phyloP scores from a whole-genome alignment of 1,284 basidiomycete species.

The Coriolopsis trogii region DNA sequence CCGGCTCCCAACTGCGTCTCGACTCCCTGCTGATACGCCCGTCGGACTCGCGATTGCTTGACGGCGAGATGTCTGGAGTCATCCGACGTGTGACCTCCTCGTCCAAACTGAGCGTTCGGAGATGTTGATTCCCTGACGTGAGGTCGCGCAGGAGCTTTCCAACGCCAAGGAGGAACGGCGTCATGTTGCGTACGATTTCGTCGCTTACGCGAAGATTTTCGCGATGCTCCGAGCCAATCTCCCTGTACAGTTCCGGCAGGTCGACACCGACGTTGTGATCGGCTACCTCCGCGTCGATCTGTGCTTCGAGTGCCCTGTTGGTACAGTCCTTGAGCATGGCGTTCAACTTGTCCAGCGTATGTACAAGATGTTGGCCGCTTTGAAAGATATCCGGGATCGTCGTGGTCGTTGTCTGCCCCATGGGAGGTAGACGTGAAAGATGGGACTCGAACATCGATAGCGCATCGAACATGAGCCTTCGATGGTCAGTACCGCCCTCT shows the following conservation, averaged over 20 bases:
- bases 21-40: constrained; percentile 57
- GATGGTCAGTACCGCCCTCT: constrained; percentile 53
- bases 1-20: constrained; percentile 60
- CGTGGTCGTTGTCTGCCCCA: constrained; percentile 43
- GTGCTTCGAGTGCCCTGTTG: constrained; percentile 61
- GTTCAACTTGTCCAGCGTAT: constrained; percentile 65
- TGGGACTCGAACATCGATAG: constrained; percentile 70
- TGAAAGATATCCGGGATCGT: constrained; percentile 56
- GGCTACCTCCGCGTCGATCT: constrained; percentile 73
- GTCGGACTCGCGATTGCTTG: constrained; percentile 39
- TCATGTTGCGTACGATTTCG: constrained; percentile 74
- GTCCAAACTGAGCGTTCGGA: constrained; percentile 50
- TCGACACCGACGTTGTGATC: constrained; percentile 40
- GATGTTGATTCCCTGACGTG: constrained; percentile 43
- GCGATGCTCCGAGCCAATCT: constrained; percentile 68
- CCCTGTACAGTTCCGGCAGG: constrained; percentile 62
- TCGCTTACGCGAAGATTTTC: constrained; percentile 73
- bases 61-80: constrained; percentile 29
- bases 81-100: constrained; percentile 41
- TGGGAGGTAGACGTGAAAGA: constrained; percentile 51
- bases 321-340: constrained; percentile 57
- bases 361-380: constrained; percentile 64
- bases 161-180: constrained; percentile 70
- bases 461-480: constrained; percentile 66
- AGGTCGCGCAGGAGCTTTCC: constrained; percentile 69